These are phyloP conservation scores for Dryadomyces sulphureus DNA, from an alignment of 2,329 filamentous ascomycete genomes.

Conservation along the genomic window DNA sequence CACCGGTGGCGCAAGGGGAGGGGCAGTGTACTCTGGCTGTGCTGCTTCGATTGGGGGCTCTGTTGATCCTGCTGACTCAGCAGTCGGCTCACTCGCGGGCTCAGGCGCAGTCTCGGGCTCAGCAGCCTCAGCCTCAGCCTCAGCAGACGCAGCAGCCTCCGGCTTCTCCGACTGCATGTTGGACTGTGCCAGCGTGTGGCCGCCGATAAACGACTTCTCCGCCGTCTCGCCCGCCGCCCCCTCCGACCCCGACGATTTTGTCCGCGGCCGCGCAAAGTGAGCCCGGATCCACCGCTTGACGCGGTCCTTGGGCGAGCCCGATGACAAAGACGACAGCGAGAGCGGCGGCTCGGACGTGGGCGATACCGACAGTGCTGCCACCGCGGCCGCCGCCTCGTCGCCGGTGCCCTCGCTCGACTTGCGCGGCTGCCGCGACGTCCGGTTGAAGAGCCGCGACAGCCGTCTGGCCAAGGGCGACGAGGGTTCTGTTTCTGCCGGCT, in stretches of 20 bases:
- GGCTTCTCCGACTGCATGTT: conserved; percentile 5
- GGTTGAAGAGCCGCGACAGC: no score
- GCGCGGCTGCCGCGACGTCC: no score
- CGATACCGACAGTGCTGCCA: neutral
- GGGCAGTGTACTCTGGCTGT: no score
- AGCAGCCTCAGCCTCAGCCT: no score
- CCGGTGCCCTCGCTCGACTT: conserved; percentile 18
- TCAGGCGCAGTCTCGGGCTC: no score
- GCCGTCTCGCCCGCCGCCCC: neutral
- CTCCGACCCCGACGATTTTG: conserved; percentile 14
- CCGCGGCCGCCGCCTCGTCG: conserved; percentile 23
- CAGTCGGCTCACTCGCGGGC: no score
- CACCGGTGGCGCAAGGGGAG: no score
- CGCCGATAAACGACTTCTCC: conserved; percentile 23
- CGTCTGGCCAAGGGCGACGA: no score
- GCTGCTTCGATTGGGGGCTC: no score
- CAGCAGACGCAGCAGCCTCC: neutral
- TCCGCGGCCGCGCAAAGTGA: conserved; percentile 20
- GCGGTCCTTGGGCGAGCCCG: conserved; percentile 14
- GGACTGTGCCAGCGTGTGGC: conserved; percentile 19
- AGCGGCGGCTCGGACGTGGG: conserved; percentile 2
- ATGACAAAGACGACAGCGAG: conserved; percentile 6
- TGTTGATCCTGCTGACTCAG: no score
- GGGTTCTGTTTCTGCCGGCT: no score
- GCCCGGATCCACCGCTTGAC: conserved; percentile 29